Evolutionary conservation across 2,329 filamentous ascomycete genomes (phyloP), one percentile per base, ranked within the genome.

Genomic region (Decorospora gaudefroyi): DNA sequence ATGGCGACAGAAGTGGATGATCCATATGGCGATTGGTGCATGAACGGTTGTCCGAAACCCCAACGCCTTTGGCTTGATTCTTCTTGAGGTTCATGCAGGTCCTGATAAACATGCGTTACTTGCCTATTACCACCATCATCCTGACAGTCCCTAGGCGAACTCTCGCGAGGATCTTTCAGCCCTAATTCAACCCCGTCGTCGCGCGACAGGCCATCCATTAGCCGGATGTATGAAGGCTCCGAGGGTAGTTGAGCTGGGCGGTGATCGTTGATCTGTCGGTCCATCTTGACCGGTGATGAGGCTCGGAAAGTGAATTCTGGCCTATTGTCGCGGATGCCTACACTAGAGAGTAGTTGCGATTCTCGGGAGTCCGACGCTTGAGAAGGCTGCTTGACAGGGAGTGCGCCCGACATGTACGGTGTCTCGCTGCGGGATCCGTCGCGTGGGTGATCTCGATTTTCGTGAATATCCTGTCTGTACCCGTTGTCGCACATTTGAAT

Each of bases 191-290:
- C 38, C 5, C 44, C 53, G 8, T 36, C 49, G 13, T 63, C 57
- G 11, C 30, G 38, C 9, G 57, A 59, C 6, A 69, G 42, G 0
- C 51, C 56, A 42, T 69, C 65, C 55, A 69, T 61, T 1, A 69
- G 52, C 15, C 48, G 57, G 9, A 67, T 59, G 26, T 69, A 69
- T 1, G 65, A 69, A 3, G 50, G 58, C 18, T 55, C 61, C 9
- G 31, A 49, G 11, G 61, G 58, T 8, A 63, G 29, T 15, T 47
- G 46, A 6, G 43, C 41, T 9, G 46, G 22, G 11, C 34, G 40
- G 7, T 46, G 28, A 2, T 15, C 15, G 13, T 25, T 40, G 6
- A n/a, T 21, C 4, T 18, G 31, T 9, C 29, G 23, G 4, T 26
- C 12, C 9, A 46, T 17, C 28, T 57, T 60, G 32, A 53, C 31